Base-by-base conservation (phyloP, 805 yeast genomes). In the Jamesozyma gamospora region DNA sequence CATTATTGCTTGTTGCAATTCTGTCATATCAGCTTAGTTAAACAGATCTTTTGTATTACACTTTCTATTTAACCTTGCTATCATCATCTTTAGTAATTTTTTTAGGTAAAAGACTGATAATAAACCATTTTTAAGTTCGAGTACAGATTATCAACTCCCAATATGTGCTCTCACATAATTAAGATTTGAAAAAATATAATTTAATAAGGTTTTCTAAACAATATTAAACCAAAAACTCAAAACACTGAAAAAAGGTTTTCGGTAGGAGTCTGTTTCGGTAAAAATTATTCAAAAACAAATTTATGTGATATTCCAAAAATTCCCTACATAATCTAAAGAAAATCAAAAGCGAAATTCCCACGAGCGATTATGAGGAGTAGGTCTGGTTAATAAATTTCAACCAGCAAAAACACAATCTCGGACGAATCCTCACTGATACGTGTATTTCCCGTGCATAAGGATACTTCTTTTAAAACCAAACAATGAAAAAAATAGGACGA, bases 361-460 rank as follows among this genome's bases (percentile, higher is more conserved):
- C 46, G 41, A 45, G 52, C 48, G 61, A 56, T 55, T 62, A 61
- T 62, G 62, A 63, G 75, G 75, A 79, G 79, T 77, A 73, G 74
- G 95, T 88, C 90, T 67, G 88, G 92, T 82, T 81, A 79, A 77
- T 57, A 50, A 58, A 55, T 92, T 90, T 92, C 96, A 92, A 90
- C 96, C 95, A 90, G 98, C 98, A 90, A 90, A 90, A 85, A 92
- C 97, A 90, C 95, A 94, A 88, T 87, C 98, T 90, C 98, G 97
- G 98, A 92, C 96, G 95, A 88, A 87, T 92, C 98, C 97, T 90
- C 98, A 90, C 95, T 88, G 97, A 90, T 87, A 86, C 94, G 95
- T 95, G 97, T 92, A 90, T 87, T 90, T 95, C 97, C 97, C 98
- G 82, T 82, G 98, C 97, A 90, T 86, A 90, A 90, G 81, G 96